Evolutionary conservation across 129 eudicot species (phyloP).

Genomic region (Ambrosia trifida): DNA sequence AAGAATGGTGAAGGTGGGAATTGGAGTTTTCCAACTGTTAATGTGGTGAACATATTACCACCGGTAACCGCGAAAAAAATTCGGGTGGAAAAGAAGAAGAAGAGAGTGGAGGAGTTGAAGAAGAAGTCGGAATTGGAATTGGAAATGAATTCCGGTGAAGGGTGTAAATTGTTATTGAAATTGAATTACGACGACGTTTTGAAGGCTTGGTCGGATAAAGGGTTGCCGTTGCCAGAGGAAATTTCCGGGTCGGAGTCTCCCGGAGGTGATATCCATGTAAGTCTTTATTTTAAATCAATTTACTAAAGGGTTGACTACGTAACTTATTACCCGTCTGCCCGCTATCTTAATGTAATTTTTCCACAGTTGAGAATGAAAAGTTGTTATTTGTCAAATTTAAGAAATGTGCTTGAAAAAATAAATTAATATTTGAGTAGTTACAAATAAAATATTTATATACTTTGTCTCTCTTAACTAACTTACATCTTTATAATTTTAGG

Average conservation of each 20-base stretch:
- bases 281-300: conserved; percentile 30
- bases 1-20: conserved; percentile 59
- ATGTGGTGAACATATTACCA: conserved; percentile 50
- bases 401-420: too few relatives aligned
- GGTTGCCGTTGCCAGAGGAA: conserved; percentile 77
- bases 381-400: too few relatives aligned
- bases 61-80: conserved; percentile 38
- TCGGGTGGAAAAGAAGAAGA: conserved; percentile 64
- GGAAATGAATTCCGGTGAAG: conserved; percentile 15
- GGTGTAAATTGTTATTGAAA: conserved; percentile 49
- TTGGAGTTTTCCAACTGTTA: conserved; percentile 67
- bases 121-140: conserved; percentile 36
- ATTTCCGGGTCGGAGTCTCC: conserved; percentile 58
- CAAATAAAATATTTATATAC: too few relatives aligned
- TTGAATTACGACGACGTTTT: conserved; percentile 69
- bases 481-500: background rate
- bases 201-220: conserved; percentile 79
- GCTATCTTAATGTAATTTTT: too few relatives aligned
- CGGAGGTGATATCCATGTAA: conserved; percentile 62
- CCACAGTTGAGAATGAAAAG: too few relatives aligned
- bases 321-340: too few relatives aligned
- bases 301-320: too few relatives aligned
- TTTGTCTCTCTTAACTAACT: background rate
- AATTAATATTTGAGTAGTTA: too few relatives aligned
- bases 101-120: conserved; percentile 45